Base-by-base conservation (phyloP, 73 alveolate genomes). In the Paramecium bursaria region DNA sequence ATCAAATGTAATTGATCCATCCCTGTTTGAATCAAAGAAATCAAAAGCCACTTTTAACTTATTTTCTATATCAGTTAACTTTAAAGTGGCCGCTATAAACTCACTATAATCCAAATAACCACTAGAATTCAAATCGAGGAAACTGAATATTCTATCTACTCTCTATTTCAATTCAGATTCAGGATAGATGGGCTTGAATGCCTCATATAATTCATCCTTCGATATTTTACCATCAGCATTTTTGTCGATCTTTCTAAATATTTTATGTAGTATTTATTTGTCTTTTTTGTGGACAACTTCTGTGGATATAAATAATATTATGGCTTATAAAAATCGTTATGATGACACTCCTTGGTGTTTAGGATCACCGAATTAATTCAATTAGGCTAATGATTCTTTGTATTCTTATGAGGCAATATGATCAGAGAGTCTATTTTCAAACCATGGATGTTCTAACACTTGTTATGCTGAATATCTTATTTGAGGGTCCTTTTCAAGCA, bases 61-160 rank as follows among this genome's bases (percentile, higher is more conserved):
- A 67, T 57, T 47, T 30, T 67, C 82, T 1, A 67, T 39, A 67
- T 67, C 60, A 11, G 33, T 2, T 42, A 67, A 39, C 21, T 67
- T 67, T 39, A 53, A 67, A n/a, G 82, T 67, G 7, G 82, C 82
- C 1, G 82, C 82, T 0, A 67, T 57, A 42, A 67, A 67, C 44
- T 67, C 82, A 67, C 82, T 67, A 42, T 39, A 67, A 67, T 67
- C 82, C 44, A 67, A 33, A 1, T 53, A 31, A 9, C 82, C 82
- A 35, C 82, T 67, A 39, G 26, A 42, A 39, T 67, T 67, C 2
- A 67, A 35, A 67, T 67, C 82, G 44, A 67, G 21, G 44, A 67
- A 67, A 4, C 44, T 57, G 7, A 67, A 67, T 35, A 67, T 67
- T 39, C 44, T 67, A 35, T 67, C 82, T 1, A 67, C 82, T 39